Base-by-base conservation (phyloP, 306 rosid genomes). In the Mimosa bimucronata region DNA sequence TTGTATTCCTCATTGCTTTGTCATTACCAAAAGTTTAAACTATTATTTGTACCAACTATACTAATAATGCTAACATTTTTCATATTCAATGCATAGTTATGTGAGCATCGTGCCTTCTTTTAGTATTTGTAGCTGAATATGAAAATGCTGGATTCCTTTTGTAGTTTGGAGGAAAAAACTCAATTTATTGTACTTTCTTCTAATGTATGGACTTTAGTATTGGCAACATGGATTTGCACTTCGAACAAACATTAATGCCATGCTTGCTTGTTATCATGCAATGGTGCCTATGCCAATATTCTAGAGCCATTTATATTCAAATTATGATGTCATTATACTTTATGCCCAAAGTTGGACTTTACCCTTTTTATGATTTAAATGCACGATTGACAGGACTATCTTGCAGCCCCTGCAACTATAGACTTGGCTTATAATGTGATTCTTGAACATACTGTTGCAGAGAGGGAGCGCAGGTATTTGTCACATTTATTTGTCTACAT, bases 401-500 rank as follows among this genome's bases (percentile, higher is more conserved):
- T 96, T 83, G 97, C 94, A 76, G 79, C 91, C 50, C 94, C 88
- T 77, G 66, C 88, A 68, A 93, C 99, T 53, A 96, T 86, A 78
- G 98, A 96, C 92, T 78, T 96, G 86, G 94, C 99, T 65, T 96
- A 96, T 86, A 86, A 78, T 87, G 92, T 91, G 82, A 91, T 96
- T 89, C 83, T 96, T 85, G 99, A 96, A 81, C 99, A 96, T 82
- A 93, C 99, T 72, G 85, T 93, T 81, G 97, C 99, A 9, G 99
- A 96, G 94, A 93, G 98, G 92, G 99, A 93, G 83, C 99, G 98
- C 86, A 96, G 99, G 99, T 96, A 34, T 90, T 88, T 73, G 60
- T 65, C 29, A n/a, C 71, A 64, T 80, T 73, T 66, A 71, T 65
- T 86, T 82, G 42, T 81, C 75, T 67, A 52, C 48, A 48, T 14